These are phyloP conservation scores for Annona cherimola DNA, from an alignment of 164 flowering plant genomes.

Conservation along the genomic window DNA sequence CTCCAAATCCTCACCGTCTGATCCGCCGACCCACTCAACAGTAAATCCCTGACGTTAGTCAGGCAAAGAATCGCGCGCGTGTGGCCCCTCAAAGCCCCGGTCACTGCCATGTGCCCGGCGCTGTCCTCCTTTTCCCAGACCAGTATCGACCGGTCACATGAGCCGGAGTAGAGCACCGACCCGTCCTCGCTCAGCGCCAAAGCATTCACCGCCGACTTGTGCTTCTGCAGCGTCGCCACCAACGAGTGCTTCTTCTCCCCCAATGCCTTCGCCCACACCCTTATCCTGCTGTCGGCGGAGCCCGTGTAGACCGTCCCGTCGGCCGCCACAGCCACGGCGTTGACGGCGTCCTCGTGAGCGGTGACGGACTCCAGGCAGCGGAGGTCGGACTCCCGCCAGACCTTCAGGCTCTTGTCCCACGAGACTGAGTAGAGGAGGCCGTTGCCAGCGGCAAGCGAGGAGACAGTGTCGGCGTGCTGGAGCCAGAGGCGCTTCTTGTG, in stretches of 20 bases:
- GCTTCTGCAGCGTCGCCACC: conserved; percentile 71
- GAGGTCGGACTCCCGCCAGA: conserved; percentile 52
- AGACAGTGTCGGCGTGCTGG: conserved; percentile 76
- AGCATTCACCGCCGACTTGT: conserved; percentile 81
- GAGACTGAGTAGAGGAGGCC: conserved; percentile 59
- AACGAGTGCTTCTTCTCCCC: conserved; percentile 35
- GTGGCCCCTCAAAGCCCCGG: conserved; percentile 79
- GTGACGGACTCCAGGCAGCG: conserved; percentile 58
- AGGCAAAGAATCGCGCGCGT: conserved; percentile 57
- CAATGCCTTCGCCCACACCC: conserved; percentile 49
- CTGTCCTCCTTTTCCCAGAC: conserved; percentile 91
- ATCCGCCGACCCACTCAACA: conserved; percentile 88
- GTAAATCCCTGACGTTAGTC: conserved; percentile 40
- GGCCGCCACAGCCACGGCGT: conserved; percentile 53
- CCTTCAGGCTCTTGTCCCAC: conserved; percentile 69
- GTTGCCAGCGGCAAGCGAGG: conserved; percentile 41
- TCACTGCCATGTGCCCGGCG: conserved; percentile 58
- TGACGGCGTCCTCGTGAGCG: conserved; percentile 82
- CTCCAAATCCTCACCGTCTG: conserved; percentile 84
- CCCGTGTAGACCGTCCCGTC: conserved; percentile 78
- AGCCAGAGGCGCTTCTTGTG: conserved; percentile 74
- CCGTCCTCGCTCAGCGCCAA: conserved; percentile 53
- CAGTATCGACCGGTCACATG: conserved; percentile 81
- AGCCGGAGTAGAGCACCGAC: conserved; percentile 68
- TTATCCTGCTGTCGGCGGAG: conserved; percentile 58